Base-by-base conservation (phyloP, 805 yeast genomes). In the Lipomyces japonicus region DNA sequence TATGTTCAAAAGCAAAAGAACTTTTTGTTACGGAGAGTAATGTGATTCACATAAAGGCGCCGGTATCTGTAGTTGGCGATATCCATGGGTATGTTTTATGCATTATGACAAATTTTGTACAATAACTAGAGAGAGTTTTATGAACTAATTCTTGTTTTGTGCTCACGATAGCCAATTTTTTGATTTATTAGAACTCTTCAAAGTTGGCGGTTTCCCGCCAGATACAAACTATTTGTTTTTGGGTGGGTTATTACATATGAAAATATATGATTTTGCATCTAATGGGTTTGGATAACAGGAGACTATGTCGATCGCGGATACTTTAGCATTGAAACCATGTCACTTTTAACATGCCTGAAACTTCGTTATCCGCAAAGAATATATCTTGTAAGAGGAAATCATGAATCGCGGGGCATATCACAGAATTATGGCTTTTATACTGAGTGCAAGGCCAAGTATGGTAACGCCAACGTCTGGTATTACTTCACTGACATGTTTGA, bases 231-330 rank as follows among this genome's bases (percentile, higher is more conserved):
- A 93, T 66, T 68, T 93, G 37, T 93, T 93, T 64, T 68, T 93
- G 18, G 98, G 63, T 53, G 37, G 5, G 48, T 25, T 21, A 3
- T 12, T 16, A 23, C 14, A 24, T 9, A 12, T 26, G 19, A 39
- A 19, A 35, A 28, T 21, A 24, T 16, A 37, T 21, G 5, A 12
- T 6, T n/a, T 19, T 19, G 10, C n/a, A n/a, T n/a, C n/a, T n/a
- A n/a, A n/a, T n/a, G n/a, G n/a, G n/a, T n/a, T n/a, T n/a, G n/a
- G n/a, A 14, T 22, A 3, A 22, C 23, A 52, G 57, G 97, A 2
- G 98, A 93, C 67, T 93, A 93, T 61, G 98, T 93, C 19, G 98
- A 93, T 67, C 73, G 98, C 46, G 98, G 98, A 0, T 80, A 87
- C 67, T 95, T 89, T 66, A 82, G 93, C 26, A 86, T 93, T 16